Base-by-base conservation (phyloP, 2,329 filamentous ascomycete genomes). In the Diaporthe australafricana region DNA sequence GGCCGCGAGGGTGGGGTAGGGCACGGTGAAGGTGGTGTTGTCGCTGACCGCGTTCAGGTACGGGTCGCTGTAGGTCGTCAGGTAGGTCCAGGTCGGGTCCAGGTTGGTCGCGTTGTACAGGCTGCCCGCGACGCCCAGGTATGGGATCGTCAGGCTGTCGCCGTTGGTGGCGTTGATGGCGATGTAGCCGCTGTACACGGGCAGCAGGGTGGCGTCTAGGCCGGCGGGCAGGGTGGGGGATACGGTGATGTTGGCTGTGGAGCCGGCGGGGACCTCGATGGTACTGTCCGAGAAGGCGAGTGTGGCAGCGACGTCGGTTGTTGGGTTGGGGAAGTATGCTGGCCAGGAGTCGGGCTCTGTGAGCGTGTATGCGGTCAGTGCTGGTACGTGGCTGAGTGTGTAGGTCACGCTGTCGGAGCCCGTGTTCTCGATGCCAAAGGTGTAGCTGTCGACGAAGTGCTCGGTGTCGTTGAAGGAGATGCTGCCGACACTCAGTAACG, bases 381-480 rank as follows among this genome's bases (percentile, higher is more conserved):
- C 79, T 20, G 77, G 75, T 25, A 79, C 75, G 67, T 84, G 77
- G 50, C 78, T 79, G 48, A 86, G 74, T 14, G 76, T 77, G 75
- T 84, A 86, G 7, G 80, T 81, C 38, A 81, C 75, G 8, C 77
- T 77, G 52, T 80, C 77, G 16, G 74, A 72, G 20, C 80, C 83
- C 5, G 77, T 78, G 76, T 86, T 86, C 66, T 78, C 78, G 75
- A 86, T 79, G 48, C 76, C 80, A 71, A 86, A 83, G 45, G 77
- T 77, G 22, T 79, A 63, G 32, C 57, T 65, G 30, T 47, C 50
- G 25, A 68, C 76, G 48, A 65, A 50, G 45, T 85, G 75, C 40
- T 80, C 79, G 6, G 83, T 85, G 72, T 86, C 84, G 71, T 87
- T 86, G 77, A 86, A 83, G 7, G 80, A 79, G 35, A 87, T 77